These are phyloP conservation scores for Amylocarpus encephaloides DNA, from an alignment of 2,329 filamentous ascomycete genomes.

Conservation along the genomic window DNA sequence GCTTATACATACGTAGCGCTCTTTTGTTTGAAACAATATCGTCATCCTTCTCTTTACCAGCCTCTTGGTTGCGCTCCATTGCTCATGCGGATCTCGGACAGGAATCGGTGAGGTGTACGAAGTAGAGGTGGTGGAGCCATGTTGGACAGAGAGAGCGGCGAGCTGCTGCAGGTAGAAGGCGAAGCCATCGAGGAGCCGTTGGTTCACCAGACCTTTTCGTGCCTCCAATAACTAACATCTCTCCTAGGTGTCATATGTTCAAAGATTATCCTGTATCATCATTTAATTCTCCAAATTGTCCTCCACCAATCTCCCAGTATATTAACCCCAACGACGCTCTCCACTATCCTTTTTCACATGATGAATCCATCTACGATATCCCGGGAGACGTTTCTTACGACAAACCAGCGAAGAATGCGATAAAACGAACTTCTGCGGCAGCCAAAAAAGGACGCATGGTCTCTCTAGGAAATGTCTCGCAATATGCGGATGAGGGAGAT, in stretches of 20 bases:
- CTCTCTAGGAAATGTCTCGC: constrained; percentile 15
- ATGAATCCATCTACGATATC: constrained; percentile 14
- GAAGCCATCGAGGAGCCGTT: background rate
- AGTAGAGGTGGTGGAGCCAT: constrained; percentile 1
- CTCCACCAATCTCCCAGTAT: constrained; percentile 5
- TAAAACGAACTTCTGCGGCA: constrained; percentile 7
- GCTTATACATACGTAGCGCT: background rate
- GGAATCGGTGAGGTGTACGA: too few species aligned
- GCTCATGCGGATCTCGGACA: too few species aligned
- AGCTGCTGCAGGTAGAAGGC: constrained; percentile 5
- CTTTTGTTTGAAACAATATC: background rate
- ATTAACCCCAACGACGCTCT: constrained; percentile 15
- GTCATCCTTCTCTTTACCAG: background rate
- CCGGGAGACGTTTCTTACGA: constrained; percentile 5
- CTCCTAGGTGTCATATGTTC: background rate
- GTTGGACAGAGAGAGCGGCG: constrained; percentile 7
- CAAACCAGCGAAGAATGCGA: constrained; percentile 1
- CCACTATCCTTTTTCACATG: constrained; percentile 5
- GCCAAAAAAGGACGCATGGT: constrained; percentile 8
- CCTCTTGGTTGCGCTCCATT: too few species aligned
- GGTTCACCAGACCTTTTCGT: background rate
- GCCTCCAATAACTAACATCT: background rate
- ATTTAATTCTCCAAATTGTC: constrained; percentile 22
- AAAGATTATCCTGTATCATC: constrained; percentile 7
- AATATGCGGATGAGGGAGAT: constrained; percentile 18